Base-by-base conservation (phyloP, 371 early-diverging fungal species). In the Quaeritorhiza haematococci region DNA sequence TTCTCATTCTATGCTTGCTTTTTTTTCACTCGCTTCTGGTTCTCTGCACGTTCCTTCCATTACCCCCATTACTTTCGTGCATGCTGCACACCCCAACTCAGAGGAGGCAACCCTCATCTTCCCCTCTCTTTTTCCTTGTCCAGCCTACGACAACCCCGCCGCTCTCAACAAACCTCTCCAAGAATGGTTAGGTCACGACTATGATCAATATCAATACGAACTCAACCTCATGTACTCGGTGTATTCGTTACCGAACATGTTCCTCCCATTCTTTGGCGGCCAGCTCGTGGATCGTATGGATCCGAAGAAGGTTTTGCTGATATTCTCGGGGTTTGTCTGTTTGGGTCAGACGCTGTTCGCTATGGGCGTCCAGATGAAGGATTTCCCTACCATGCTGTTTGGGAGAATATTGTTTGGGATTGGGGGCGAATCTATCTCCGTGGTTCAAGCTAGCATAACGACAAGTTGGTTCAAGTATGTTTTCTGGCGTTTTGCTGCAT, bases 241-340 rank as follows among this genome's bases (percentile, higher is more conserved):
- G 28, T 88, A 87, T 59, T 85, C 87, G 1, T 66, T 87, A 6
- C 91, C 91, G 24, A 91, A 91, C 66, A 78, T 88, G 59, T 66
- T 89, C 55, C 71, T 85, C 10, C 89, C 91, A 1, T 68, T 88
- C 21, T 17, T 86, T 8, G 84, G 87, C 29, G 85, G 88, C 0
- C 68, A 69, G 29, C 66, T 79, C 23, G 75, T 79, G 10, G 81
- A 84, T 49, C 52, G 66, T 8, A 61, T 82, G 41, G 85, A 77
- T 30, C 62, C 75, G 44, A 68, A 66, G 45, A 61, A 55, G 33
- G 76, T 83, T 50, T 56, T 85, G 27, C 45, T 79, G 8, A 48
- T 77, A 10, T 84, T 88, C 33, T 81, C 81, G 30, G 33, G 65
- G n/a, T 58, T 80, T 17, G 72, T 88, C 33, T 75, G 80, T 47